phyloP scores from a whole-genome alignment of 1,139 yeast genomes.

The Magnusiomyces sp. region DNA sequence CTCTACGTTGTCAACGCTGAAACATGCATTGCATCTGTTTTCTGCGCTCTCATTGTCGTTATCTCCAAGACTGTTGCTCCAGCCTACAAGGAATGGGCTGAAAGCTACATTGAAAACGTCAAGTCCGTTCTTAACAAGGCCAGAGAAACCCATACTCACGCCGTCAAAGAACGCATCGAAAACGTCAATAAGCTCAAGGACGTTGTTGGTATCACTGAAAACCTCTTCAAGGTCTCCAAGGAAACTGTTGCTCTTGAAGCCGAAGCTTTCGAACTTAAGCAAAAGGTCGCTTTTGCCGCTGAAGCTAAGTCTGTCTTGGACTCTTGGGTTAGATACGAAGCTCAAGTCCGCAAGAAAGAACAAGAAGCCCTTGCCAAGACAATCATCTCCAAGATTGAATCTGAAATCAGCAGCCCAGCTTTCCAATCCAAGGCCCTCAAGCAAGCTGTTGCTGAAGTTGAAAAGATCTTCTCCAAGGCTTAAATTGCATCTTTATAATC shows the following conservation, averaged over 20 bases:
- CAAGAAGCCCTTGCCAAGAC: slow-evolving; percentile 84
- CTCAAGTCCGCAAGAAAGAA: slow-evolving; percentile 92
- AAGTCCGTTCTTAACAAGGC: slow-evolving; percentile 76
- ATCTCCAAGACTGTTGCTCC: slow-evolving; percentile 89
- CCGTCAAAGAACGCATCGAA: slow-evolving; percentile 86
- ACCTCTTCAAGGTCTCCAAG: slow-evolving; percentile 85
- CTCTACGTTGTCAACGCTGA: slow-evolving; percentile 91
- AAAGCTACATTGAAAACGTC: slow-evolving; percentile 79
- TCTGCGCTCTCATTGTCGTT: slow-evolving; percentile 65
- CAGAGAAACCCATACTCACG: slow-evolving; percentile 81
- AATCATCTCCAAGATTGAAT: slow-evolving; percentile 81
- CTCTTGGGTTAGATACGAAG: slow-evolving; percentile 98
- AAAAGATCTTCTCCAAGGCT: slow-evolving; percentile 55
- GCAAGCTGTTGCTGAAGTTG: slow-evolving; percentile 88
- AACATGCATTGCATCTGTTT: slow-evolving; percentile 74
- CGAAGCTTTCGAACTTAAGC: slow-evolving; percentile 85
- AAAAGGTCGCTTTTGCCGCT: slow-evolving; percentile 72
- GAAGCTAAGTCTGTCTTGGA: slow-evolving; percentile 95
- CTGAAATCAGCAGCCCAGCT: slow-evolving; percentile 77
- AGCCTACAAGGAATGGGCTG: slow-evolving; percentile 90
- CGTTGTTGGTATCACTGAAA: slow-evolving; percentile 85
- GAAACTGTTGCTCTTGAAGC: slow-evolving; percentile 96
- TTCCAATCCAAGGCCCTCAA: slow-evolving; percentile 89
- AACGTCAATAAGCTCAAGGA: slow-evolving; percentile 84
- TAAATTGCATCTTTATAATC: slow-evolving; percentile 11